Evolutionary conservation across 495 filamentous ascomycete species (phyloP).

Genomic region (Bacidia rubella): DNA sequence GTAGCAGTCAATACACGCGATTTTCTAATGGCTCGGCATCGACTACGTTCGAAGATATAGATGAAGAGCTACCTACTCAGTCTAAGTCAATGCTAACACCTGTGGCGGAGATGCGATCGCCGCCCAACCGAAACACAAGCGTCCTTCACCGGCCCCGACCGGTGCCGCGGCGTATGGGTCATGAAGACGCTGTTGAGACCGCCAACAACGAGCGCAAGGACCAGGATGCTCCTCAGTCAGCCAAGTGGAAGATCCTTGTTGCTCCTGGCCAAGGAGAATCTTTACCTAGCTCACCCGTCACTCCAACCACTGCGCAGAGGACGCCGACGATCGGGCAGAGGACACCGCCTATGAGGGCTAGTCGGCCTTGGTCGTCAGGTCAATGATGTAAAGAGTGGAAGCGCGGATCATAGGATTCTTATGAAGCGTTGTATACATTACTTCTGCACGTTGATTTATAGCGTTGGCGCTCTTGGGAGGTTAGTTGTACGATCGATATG

Average conservation of each 20-base stretch:
- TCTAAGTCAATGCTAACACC: constrained; percentile 10
- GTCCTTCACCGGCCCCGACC: constrained; percentile 2
- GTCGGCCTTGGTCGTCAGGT: background rate
- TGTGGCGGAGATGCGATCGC: constrained; percentile 10
- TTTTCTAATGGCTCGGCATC: constrained; percentile 14
- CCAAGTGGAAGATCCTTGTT: constrained; percentile 17
- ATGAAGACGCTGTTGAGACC: constrained; percentile 7
- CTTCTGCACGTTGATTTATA: background rate
- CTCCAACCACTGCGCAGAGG: background rate
- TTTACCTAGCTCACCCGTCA: background rate
- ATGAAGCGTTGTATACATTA: background rate
- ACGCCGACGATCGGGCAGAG: background rate
- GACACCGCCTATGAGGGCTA: background rate
- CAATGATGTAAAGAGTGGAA: background rate
- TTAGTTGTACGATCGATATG: background rate
- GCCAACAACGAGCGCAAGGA: background rate
- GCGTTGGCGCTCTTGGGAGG: background rate
- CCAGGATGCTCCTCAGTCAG: constrained; percentile 1
- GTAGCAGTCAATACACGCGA: constrained; percentile 6
- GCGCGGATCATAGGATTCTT: background rate
- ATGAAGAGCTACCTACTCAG: constrained; percentile 10
- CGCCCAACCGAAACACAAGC: constrained; percentile 8
- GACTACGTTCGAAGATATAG: constrained; percentile 15
- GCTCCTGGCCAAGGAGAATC: constrained; percentile 12
- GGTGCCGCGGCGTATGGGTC: constrained; percentile 4